Base-by-base conservation (phyloP, 164 flowering plant species). In the Taxillus chinensis region DNA sequence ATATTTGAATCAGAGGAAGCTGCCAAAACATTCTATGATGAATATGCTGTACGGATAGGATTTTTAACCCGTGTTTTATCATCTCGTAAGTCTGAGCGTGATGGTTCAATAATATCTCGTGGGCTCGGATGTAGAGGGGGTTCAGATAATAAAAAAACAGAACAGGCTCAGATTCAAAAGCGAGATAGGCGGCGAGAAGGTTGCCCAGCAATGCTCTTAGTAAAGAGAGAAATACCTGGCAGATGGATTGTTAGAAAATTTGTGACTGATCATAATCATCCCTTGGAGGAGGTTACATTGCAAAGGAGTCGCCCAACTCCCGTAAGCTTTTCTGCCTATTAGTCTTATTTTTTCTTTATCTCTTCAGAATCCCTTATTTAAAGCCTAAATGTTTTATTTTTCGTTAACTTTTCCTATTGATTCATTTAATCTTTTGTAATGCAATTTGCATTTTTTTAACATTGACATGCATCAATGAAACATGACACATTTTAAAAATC, bases 191-290 rank as follows among this genome's bases (percentile, higher is more conserved):
- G 67, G 53, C 60, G 78, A 37, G 79, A 74, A 59, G 78, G 78
- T 55, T 76, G 79, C 66, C 71, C 65, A 60, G 73, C 80, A 61
- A 67, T 64, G 71, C 55, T 78, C 60, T 63, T 77, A 58, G 75
- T 83, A 5, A 85, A 85, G 68, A 69, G 67, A 66, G 84, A 81
- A 53, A 80, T 68, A 59, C 73, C 80, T 55, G 86, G 85, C 5
- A 77, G 66, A 67, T 85, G 91, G 91, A 71, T 82, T 61, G 77
- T 82, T 7, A 68, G 74, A 0, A 85, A 82, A 52, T 85, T 83
- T 66, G 74, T 80, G n/a, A 79, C 75, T 73, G 91, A 83, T 12
- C 87, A 85, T 63, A 83, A 79, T 72, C 91, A 85, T 74, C 83
- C 87, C 11, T 66, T 83, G 64, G 82, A 75, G 1, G 82, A 75